Conservation (phyloP, 257 asterid species). For the Solanum ossicruentum region DNA sequence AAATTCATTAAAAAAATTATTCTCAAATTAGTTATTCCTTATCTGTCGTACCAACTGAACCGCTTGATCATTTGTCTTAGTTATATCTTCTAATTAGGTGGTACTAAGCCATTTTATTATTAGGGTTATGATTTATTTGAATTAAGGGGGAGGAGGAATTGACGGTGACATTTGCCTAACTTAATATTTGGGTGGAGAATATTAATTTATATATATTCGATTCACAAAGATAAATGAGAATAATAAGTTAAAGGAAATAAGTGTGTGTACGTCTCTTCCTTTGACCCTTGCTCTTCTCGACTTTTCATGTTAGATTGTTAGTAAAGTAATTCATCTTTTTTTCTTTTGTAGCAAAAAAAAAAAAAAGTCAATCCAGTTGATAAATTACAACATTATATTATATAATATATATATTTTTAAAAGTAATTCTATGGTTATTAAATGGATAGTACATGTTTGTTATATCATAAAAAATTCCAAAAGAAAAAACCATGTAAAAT, state of each 20-base stretch:
- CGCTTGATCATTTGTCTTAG: too few species aligned
- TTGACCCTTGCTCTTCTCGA: constrained; percentile 17
- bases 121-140: neutral
- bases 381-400: neutral
- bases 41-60: too few species aligned
- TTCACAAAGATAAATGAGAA: neutral
- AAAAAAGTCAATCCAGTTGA: neutral
- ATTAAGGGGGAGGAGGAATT: neutral
- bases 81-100: too few species aligned
- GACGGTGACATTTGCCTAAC: constrained; percentile 31
- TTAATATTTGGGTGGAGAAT: neutral
- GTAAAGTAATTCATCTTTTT: neutral
- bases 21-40: too few species aligned
- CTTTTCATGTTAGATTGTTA: constrained; percentile 1
- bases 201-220: neutral
- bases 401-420: neutral
- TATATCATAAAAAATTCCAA: too few species aligned
- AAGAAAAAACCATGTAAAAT: too few species aligned
- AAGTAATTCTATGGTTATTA: too few species aligned
- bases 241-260: constrained; percentile 5
- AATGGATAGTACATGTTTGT: too few species aligned
- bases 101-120: neutral
- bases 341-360: neutral
- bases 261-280: constrained; percentile 28
- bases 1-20: too few species aligned